Percentiles rank a stretch among this genome's conserved stretches.
phyloP scores from a whole-genome alignment of 208 protist genomes.

The Naegleria fowleri region DNA sequence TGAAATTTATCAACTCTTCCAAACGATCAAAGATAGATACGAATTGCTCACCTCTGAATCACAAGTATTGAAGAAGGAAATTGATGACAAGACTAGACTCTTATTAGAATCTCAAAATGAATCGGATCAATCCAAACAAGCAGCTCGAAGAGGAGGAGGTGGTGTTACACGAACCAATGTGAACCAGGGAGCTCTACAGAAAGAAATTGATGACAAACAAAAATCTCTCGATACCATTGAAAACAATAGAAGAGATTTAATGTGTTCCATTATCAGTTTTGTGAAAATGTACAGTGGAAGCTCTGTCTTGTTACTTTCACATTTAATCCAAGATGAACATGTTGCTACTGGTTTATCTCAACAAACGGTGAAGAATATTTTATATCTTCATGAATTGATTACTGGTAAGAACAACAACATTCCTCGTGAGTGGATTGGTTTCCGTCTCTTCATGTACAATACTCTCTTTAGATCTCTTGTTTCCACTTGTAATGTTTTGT shows the following conservation, averaged over 20 bases:
- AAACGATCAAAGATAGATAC: not conserved
- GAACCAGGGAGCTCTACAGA: not conserved
- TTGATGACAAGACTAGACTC: not conserved
- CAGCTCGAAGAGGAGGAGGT: not conserved
- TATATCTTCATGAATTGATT: not conserved
- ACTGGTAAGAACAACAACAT: not conserved
- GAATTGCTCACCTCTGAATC: not conserved
- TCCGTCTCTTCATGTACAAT: not conserved
- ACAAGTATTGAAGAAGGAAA: not conserved
- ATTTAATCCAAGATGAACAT: not conserved
- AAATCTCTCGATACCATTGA: not conserved
- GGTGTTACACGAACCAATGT: not conserved
- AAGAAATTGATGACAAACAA: not conserved
- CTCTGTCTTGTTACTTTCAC: not conserved
- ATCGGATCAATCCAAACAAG: not conserved
- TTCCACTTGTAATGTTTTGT: not conserved
- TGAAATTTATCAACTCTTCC: not conserved
- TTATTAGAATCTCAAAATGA: not conserved
- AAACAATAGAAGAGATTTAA: not conserved
- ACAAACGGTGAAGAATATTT: not conserved
- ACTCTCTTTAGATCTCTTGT: not conserved
- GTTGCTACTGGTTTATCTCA: not conserved
- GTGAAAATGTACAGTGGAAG: not conserved
- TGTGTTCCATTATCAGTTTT: not conserved
- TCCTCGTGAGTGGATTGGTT: not conserved